A percentile compares a stretch with the other conserved stretches of the same genome.
Evolutionary conservation across 495 filamentous ascomycete genomes (phyloP).

Genomic region (Trypethelium eluteriae): DNA sequence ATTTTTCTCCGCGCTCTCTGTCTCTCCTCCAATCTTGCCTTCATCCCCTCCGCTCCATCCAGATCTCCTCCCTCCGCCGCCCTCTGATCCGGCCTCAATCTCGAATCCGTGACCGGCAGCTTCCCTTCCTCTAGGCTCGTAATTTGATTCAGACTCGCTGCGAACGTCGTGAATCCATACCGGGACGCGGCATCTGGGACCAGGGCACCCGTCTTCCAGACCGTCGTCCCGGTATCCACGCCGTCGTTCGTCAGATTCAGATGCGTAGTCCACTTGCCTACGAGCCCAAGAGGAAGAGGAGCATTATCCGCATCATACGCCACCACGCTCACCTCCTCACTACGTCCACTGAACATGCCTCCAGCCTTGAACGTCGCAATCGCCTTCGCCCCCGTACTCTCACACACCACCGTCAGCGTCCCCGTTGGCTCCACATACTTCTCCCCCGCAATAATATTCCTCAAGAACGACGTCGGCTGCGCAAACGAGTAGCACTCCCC

Average conservation of each 20-base stretch:
- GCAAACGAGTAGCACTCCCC: slow-evolving; percentile 60
- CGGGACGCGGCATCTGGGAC: slow-evolving; percentile 66
- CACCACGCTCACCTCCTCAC: slow-evolving; percentile 78
- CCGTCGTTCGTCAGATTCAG: slow-evolving; percentile 53
- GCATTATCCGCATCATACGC: slow-evolving; percentile 46
- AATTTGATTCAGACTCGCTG: slow-evolving; percentile 79
- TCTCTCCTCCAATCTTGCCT: slow-evolving; percentile 73
- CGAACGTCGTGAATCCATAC: slow-evolving; percentile 84
- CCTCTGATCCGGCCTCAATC: slow-evolving; percentile 87
- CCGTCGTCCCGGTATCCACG: slow-evolving; percentile 43
- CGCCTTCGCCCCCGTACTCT: slow-evolving; percentile 70
- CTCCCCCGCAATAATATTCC: slow-evolving; percentile 95
- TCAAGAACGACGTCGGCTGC: slow-evolving; percentile 76
- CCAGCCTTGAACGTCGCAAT: slow-evolving; percentile 80
- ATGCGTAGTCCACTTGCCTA: slow-evolving; percentile 75
- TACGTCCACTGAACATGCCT: slow-evolving; percentile 92
- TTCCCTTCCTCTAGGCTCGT: slow-evolving; percentile 66
- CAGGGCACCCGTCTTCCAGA: slow-evolving; percentile 72
- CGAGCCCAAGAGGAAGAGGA: slow-evolving; percentile 53
- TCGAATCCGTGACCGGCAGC: slow-evolving; percentile 70
- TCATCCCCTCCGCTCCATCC: slow-evolving; percentile 76
- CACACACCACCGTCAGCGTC: slow-evolving; percentile 71
- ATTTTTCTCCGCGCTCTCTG: slow-evolving; percentile 69
- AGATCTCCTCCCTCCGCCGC: slow-evolving; percentile 73
- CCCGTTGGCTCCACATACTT: slow-evolving; percentile 96